Percentiles rank a stretch among this genome's conserved stretches.
phyloP scores from a whole-genome alignment of 2,329 filamentous ascomycete genomes.

The Apiospora arundinis region DNA sequence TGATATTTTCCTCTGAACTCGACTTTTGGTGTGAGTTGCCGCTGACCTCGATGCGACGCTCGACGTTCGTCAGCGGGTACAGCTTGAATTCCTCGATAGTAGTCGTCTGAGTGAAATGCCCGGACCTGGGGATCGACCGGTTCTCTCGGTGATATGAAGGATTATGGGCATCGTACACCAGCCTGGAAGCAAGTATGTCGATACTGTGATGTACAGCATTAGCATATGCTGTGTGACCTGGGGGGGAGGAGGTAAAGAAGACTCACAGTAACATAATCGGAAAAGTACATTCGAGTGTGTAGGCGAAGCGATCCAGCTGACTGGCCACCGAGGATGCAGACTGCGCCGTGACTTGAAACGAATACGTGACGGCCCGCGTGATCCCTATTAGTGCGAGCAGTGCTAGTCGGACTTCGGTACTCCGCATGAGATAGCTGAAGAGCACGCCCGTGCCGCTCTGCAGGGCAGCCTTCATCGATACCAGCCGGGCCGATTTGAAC shows the following conservation, averaged over 20 bases:
- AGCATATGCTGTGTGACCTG: background rate
- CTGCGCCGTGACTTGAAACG: conserved; percentile 45
- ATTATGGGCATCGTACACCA: conserved; percentile 11
- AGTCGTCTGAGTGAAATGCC: conserved; percentile 12
- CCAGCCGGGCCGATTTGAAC: conserved; percentile 42
- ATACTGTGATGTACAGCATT: background rate
- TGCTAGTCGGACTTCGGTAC: conserved; percentile 48
- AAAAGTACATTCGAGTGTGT: conserved; percentile 50
- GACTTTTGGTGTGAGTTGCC: background rate
- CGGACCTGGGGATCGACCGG: background rate
- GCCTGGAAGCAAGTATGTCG: conserved; percentile 18
- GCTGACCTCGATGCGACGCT: conserved; percentile 18
- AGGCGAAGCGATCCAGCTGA: conserved; percentile 49
- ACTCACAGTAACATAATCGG: conserved; percentile 49
- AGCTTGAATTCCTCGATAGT: conserved; percentile 15
- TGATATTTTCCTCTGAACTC: conserved; percentile 9
- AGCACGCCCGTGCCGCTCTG: conserved; percentile 34
- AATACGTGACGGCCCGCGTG: conserved; percentile 48
- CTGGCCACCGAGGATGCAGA: conserved; percentile 44
- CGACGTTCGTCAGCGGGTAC: conserved; percentile 11
- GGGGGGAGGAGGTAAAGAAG: background rate
- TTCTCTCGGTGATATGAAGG: background rate
- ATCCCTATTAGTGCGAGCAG: conserved; percentile 46
- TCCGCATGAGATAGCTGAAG: conserved; percentile 47
- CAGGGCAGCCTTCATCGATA: conserved; percentile 39